phyloP scores from a whole-genome alignment of 805 yeast genomes.

The Clavispora vitiphila region DNA sequence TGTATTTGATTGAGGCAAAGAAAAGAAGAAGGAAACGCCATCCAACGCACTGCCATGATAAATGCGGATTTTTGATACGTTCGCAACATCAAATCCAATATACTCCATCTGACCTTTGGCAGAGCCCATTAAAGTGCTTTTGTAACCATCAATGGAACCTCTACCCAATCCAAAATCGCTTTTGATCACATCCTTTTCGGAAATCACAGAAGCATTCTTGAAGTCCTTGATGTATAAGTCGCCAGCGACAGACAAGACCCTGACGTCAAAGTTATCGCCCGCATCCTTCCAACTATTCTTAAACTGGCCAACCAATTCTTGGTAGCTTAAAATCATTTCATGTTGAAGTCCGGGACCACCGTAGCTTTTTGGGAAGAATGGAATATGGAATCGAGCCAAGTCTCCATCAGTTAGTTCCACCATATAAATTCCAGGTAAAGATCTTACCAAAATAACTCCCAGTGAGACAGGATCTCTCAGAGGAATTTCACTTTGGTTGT shows the following conservation, averaged over 20 bases:
- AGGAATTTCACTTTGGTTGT: slow-evolving; percentile 16
- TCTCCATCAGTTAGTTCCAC: slow-evolving; percentile 64
- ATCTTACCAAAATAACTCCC: slow-evolving; percentile 34
- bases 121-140: slow-evolving; percentile 32
- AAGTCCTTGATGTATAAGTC: slow-evolving; percentile 56
- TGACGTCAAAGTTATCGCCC: slow-evolving; percentile 40
- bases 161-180: slow-evolving; percentile 40
- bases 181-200: slow-evolving; percentile 15
- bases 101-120: slow-evolving; percentile 14
- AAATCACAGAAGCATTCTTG: slow-evolving; percentile 5
- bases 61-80: slow-evolving; percentile 52
- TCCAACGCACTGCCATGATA: slow-evolving; percentile 77
- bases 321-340: slow-evolving; percentile 45
- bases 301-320: slow-evolving; percentile 29
- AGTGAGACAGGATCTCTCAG: slow-evolving; percentile 17
- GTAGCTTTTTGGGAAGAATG: slow-evolving; percentile 51
- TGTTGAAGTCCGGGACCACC: slow-evolving; percentile 61
- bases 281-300: slow-evolving; percentile 23
- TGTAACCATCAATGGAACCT: slow-evolving; percentile 36
- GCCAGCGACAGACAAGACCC: slow-evolving; percentile 56
- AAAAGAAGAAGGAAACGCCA: slow-evolving; percentile 58
- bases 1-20: not conserved
- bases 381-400: slow-evolving; percentile 52
- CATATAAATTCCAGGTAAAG: slow-evolving; percentile 66
- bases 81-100: slow-evolving; percentile 27